phyloP scores from a whole-genome alignment of 306 rosid species.

The Parietaria judaica region DNA sequence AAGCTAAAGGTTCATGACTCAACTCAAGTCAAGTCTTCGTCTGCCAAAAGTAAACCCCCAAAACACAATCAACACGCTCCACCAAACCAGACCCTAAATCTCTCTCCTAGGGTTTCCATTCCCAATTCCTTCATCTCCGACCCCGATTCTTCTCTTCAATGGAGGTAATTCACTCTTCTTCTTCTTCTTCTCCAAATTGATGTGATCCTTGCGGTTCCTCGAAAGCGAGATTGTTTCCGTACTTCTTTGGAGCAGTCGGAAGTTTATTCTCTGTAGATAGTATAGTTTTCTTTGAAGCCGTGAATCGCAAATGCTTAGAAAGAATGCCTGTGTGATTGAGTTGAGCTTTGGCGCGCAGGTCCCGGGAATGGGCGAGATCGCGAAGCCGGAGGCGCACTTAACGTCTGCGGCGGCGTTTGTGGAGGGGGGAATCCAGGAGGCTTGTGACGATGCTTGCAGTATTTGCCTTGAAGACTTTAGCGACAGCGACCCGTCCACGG shows the following conservation, averaged over 20 bases:
- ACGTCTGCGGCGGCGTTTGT: constrained; percentile 93
- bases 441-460: constrained; percentile 94
- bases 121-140: not conserved
- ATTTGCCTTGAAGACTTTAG: constrained; percentile 83
- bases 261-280: no score
- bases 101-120: not conserved
- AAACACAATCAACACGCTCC: not conserved
- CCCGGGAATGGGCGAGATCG: constrained; percentile 46
- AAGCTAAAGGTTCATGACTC: not conserved
- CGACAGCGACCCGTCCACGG: constrained; percentile 91
- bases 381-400: constrained; percentile 62
- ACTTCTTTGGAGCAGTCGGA: no score
- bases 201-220: no score
- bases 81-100: not conserved
- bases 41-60: no score
- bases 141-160: not conserved
- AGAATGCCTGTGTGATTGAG: no score
- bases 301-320: no score
- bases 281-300: no score
- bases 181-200: not conserved
- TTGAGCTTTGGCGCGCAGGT: constrained; percentile 23
- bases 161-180: not conserved
- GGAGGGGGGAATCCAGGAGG: constrained; percentile 96
- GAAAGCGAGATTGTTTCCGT: no score
- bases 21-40: not conserved